Conservation (phyloP, 2,329 filamentous ascomycete species). For the Alternaria triticina region DNA sequence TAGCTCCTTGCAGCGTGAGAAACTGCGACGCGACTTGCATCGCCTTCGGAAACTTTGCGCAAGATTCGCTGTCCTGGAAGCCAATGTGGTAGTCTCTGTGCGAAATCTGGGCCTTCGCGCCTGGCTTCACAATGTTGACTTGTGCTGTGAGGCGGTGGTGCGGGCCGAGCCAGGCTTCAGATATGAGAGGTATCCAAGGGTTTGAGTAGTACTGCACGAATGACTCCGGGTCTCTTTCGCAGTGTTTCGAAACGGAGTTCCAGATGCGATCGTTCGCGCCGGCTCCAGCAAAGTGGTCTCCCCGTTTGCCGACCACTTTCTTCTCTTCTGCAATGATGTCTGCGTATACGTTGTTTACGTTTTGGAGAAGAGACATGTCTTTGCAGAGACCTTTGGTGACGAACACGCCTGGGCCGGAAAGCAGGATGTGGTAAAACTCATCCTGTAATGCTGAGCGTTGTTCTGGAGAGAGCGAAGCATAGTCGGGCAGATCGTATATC, state of each 20-base stretch:
- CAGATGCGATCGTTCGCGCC: slow-evolving; percentile 67
- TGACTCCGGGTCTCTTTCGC: slow-evolving; percentile 56
- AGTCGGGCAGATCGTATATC: slow-evolving; percentile 58
- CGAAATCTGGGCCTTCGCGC: slow-evolving; percentile 62
- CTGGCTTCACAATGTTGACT: slow-evolving; percentile 67
- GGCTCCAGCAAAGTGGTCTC: slow-evolving; percentile 66
- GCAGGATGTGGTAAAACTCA: slow-evolving; percentile 66
- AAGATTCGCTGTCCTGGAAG: slow-evolving; percentile 60
- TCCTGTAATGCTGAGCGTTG: slow-evolving; percentile 58
- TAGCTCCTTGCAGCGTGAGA: slow-evolving; percentile 67
- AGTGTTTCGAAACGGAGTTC: slow-evolving; percentile 71
- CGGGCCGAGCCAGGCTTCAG: slow-evolving; percentile 65
- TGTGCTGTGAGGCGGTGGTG: slow-evolving; percentile 67
- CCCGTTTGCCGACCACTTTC: slow-evolving; percentile 53
- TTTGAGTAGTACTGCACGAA: slow-evolving; percentile 67
- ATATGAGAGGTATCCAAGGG: slow-evolving; percentile 62
- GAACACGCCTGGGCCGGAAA: slow-evolving; percentile 65
- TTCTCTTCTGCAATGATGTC: slow-evolving; percentile 56
- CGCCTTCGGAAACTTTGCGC: slow-evolving; percentile 57
- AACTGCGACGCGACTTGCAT: slow-evolving; percentile 63
- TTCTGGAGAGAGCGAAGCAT: slow-evolving; percentile 40
- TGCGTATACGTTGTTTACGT: slow-evolving; percentile 29
- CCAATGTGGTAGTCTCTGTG: slow-evolving; percentile 71
- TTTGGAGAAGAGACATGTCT: slow-evolving; percentile 41
- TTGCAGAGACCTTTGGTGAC: slow-evolving; percentile 54